phyloP scores from a whole-genome alignment of 352 stramenopile species.

The Phytophthora pini region DNA sequence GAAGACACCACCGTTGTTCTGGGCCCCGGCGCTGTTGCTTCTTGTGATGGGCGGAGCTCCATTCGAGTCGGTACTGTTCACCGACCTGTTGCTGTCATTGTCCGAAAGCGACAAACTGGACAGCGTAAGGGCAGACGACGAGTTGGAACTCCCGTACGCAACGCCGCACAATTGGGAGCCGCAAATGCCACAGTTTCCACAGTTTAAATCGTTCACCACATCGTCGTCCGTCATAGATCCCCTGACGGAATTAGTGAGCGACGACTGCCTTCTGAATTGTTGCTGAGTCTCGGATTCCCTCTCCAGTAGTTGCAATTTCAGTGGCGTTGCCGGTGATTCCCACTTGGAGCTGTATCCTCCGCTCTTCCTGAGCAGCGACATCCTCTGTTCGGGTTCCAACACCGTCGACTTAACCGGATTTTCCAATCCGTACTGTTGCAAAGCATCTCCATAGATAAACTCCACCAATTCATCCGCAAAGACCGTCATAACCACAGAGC shows the following conservation, averaged over 20 bases:
- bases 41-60: slow-evolving; percentile 4
- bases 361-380: slow-evolving; percentile 9
- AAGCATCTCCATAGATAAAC: slow-evolving; percentile 71
- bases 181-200: slow-evolving; percentile 46
- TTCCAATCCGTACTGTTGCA: slow-evolving; percentile 54
- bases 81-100: slow-evolving; percentile 33
- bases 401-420: slow-evolving; percentile 27
- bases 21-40: slow-evolving; percentile 17
- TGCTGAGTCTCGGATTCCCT: slow-evolving; percentile 1
- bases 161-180: slow-evolving; percentile 53
- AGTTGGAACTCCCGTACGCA: slow-evolving; percentile 42
- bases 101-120: slow-evolving; percentile 35
- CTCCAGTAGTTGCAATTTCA: slow-evolving; percentile 18
- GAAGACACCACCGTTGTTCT: slow-evolving; percentile 21
- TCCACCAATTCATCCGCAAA: slow-evolving; percentile 59
- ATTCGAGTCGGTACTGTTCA: slow-evolving; percentile 1
- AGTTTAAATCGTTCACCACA: slow-evolving; percentile 30
- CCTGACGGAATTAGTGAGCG: slow-evolving; percentile 25
- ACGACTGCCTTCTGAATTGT: slow-evolving; percentile 19
- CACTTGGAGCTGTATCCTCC: slow-evolving; percentile 19
- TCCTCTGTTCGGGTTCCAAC: slow-evolving; percentile 3
- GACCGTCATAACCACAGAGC: slow-evolving; percentile 39
- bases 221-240: slow-evolving; percentile 38
- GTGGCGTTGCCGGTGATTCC: slow-evolving; percentile 11
- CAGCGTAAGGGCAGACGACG: slow-evolving; percentile 13